Base-by-base conservation (phyloP, 192 early-diverging fungal species). In the Mortierella hygrophila region DNA sequence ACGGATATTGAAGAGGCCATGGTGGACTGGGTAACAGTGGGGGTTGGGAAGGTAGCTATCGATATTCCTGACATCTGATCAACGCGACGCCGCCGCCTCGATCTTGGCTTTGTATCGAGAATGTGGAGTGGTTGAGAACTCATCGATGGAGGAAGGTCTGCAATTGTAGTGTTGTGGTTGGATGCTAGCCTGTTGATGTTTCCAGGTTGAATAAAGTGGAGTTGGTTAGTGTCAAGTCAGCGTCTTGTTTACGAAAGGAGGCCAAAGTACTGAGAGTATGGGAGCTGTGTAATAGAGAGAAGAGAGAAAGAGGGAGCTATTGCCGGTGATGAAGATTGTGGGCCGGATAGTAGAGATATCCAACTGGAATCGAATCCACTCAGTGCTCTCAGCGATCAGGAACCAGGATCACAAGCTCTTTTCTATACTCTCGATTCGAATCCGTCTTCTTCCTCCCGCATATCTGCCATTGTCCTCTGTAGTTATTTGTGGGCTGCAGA, bases 1-100 rank as follows among this genome's bases (percentile, higher is more conserved):
- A 46, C 44, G 21, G 79, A 52, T 68, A 57, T n/a, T 2, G 79
- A 49, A 15, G 79, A 44, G 38, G 63, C 7, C 37, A 54, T 21
- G 47, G 72, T 32, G 35, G 79, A 74, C 16, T 54, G 16, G n/a
- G 20, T 21, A 37, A 8, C 54, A 35, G 80, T 21, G 1, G 42
- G 20, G 3, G 63, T 68, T 20, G 78, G 63, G 37, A 72, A 65
- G 5, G 29, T 10, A 44, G 60, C 7, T 20, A 65, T 29, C 9
- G 73, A 32, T 49, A 15, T 41, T 26, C 69, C 13, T 13, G 70
- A 38, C 0, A 15, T 6, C 1, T 40, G 54, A n/a, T 26, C 26
- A n/a, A 18, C 23, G 20, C 41, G 18, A 21, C 15, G 57, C n/a
- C 68, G 29, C 15, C 35, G 55, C 26, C 18, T 26, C 0, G 70